A percentile compares a stretch with the other conserved stretches of the same genome.
phyloP scores from a whole-genome alignment of 805 yeast species.

The Hanseniaspora singularis region DNA sequence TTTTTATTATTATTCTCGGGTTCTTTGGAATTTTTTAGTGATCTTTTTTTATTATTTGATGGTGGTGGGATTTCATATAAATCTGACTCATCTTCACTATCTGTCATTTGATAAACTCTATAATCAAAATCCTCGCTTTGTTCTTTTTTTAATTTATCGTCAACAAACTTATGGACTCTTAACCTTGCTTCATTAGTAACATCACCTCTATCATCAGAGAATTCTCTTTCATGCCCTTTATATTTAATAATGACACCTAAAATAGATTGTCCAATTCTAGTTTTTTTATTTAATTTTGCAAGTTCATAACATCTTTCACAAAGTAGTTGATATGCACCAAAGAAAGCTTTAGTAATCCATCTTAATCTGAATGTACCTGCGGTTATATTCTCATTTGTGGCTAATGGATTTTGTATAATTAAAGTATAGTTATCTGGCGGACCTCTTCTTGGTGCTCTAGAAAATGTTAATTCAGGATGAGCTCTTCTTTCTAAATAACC shows the following conservation, averaged over 20 bases:
- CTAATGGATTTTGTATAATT: constrained; percentile 83
- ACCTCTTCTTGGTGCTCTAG: constrained; percentile 29
- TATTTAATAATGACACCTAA: constrained; percentile 69
- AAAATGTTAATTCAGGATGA: constrained; percentile 34
- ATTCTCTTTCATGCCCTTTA: constrained; percentile 63
- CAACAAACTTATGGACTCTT: constrained; percentile 12
- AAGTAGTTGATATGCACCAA: constrained; percentile 73
- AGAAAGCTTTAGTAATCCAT: constrained; percentile 72
- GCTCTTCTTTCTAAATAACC: constrained; percentile 47
- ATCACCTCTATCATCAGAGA: constrained; percentile 56
- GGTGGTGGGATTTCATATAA: constrained; percentile 18
- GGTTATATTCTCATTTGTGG: constrained; percentile 68
- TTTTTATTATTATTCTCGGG: constrained; percentile 5
- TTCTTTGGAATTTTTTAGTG: constrained; percentile 10
- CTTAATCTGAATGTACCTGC: constrained; percentile 72
- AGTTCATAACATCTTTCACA: constrained; percentile 65
- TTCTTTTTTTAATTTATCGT: constrained; percentile 10
- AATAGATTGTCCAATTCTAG: constrained; percentile 58
- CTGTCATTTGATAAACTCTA: constrained; percentile 23
- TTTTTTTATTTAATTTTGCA: constrained; percentile 51
- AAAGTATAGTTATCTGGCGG: constrained; percentile 39
- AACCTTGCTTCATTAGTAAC: constrained; percentile 47
- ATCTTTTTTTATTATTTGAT: constrained; percentile 18
- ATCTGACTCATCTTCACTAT: constrained; percentile 19
- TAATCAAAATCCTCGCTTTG: constrained; percentile 26